Conservation (phyloP, 495 filamentous ascomycete genomes). For the Penicillium desertorum region DNA sequence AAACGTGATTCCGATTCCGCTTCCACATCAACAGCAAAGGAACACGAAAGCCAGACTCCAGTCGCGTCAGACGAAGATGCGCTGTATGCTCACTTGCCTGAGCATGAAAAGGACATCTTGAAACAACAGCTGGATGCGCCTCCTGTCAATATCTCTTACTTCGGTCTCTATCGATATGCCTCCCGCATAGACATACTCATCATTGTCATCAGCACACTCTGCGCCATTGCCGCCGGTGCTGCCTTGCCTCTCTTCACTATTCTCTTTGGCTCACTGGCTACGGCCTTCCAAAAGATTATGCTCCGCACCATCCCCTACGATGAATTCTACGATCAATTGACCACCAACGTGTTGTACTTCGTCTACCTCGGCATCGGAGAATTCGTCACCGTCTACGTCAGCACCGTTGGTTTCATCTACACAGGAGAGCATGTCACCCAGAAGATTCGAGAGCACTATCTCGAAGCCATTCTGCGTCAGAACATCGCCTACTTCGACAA, state of each 20-base stretch:
- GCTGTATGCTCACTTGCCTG: slow-evolving; percentile 38
- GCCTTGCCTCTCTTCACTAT: slow-evolving; percentile 84
- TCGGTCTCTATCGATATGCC: slow-evolving; percentile 76
- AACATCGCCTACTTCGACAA: slow-evolving; percentile 94
- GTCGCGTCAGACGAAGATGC: slow-evolving; percentile 32
- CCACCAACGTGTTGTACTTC: slow-evolving; percentile 76
- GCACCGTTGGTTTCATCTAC: slow-evolving; percentile 89
- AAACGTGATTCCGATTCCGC: slow-evolving; percentile 26
- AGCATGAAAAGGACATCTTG: slow-evolving; percentile 64
- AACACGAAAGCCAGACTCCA: slow-evolving; percentile 21
- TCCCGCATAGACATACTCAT: slow-evolving; percentile 72
- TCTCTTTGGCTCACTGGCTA: slow-evolving; percentile 75
- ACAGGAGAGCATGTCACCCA: slow-evolving; percentile 84
- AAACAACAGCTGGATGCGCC: slow-evolving; percentile 70
- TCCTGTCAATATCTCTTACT: slow-evolving; percentile 61
- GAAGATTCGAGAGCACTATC: slow-evolving; percentile 82
- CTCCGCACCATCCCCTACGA: slow-evolving; percentile 42
- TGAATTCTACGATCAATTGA: slow-evolving; percentile 60
- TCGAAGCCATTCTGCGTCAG: slow-evolving; percentile 79
- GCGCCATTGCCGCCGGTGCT: slow-evolving; percentile 75
- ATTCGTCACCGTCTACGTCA: slow-evolving; percentile 76
- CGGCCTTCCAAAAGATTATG: slow-evolving; percentile 67
- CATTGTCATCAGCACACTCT: slow-evolving; percentile 61
- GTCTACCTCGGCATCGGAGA: slow-evolving; percentile 86
- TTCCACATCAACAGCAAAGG: slow-evolving; percentile 31